Percentiles rank a stretch among this genome's conserved stretches.
These are phyloP conservation scores for Trichoderma sp. DNA, from an alignment of 2,329 filamentous ascomycete genomes.

Conservation along the genomic window DNA sequence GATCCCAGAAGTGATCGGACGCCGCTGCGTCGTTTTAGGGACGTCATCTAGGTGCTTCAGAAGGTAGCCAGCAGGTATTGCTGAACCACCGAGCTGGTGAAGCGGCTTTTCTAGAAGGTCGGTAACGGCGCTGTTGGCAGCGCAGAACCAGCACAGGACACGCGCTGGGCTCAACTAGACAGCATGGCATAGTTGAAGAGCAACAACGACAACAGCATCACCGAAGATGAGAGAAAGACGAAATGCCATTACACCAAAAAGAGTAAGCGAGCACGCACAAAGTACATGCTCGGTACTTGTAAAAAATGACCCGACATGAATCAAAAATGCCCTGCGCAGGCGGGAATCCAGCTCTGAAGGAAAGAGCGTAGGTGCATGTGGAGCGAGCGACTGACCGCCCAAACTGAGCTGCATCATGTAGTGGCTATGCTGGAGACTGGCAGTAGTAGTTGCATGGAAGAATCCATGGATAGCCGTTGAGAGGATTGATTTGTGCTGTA, in stretches of 20 bases:
- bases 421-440: conserved; percentile 11
- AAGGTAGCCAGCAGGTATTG: conserved; percentile 27
- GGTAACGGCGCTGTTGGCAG: neutral
- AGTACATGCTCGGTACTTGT: neutral
- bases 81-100: conserved; percentile 27
- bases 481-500: neutral
- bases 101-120: conserved; percentile 18
- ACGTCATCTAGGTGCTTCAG: conserved; percentile 4
- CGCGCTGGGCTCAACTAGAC: neutral
- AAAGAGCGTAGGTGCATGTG: conserved; percentile 3
- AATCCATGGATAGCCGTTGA: neutral
- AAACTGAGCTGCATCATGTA: conserved; percentile 8
- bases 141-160: neutral
- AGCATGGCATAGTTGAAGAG: neutral
- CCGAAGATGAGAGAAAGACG: neutral
- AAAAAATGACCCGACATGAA: neutral
- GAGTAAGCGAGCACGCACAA: conserved; percentile 16
- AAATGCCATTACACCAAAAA: neutral
- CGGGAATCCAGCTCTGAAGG: neutral
- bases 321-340: neutral
- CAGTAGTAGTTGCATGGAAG: conserved; percentile 2
- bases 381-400: conserved; percentile 19
- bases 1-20: neutral
- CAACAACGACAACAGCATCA: neutral
- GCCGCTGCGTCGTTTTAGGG: neutral